Evolutionary conservation across 805 yeast genomes (phyloP).

Genomic region (Saturnispora mendoncae): DNA sequence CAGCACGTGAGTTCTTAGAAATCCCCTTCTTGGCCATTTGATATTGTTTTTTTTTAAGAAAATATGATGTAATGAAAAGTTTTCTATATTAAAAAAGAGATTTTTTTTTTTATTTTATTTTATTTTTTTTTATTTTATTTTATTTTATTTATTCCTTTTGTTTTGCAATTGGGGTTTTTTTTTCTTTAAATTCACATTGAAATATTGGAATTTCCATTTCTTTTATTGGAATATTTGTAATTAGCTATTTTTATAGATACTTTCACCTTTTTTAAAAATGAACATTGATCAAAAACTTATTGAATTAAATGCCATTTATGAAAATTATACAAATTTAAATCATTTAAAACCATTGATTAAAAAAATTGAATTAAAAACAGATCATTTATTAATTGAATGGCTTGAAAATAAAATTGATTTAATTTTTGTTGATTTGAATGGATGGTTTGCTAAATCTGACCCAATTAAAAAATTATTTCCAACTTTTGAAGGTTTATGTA

Average conservation of each 20-base stretch:
- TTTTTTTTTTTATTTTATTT: background rate
- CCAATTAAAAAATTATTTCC: constrained; percentile 16
- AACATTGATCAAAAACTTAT: background rate
- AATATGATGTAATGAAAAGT: background rate
- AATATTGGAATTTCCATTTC: too few species aligned
- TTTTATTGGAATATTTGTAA: too few species aligned
- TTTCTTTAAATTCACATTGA: too few species aligned
- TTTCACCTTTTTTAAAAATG: constrained; percentile 4
- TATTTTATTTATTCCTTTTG: background rate
- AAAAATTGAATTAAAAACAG: background rate
- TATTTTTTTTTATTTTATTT: background rate
- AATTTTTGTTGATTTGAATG: constrained; percentile 18
- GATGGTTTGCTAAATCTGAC: constrained; percentile 20
- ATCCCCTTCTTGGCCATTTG: constrained; percentile 24
- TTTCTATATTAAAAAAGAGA: background rate
- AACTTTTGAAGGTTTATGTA: constrained; percentile 26
- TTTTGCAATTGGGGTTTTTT: too few species aligned
- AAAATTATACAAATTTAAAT: constrained; percentile 7
- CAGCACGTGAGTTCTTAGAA: constrained; percentile 68
- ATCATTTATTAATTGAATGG: constrained; percentile 1
- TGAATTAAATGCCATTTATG: constrained; percentile 3
- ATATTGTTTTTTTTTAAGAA: background rate
- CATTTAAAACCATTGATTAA: constrained; percentile 9
- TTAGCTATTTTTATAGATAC: background rate
- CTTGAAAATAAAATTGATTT: background rate